Evolutionary conservation across 2,329 filamentous ascomycete genomes (phyloP).

Genomic region (Penicillium italicum): DNA sequence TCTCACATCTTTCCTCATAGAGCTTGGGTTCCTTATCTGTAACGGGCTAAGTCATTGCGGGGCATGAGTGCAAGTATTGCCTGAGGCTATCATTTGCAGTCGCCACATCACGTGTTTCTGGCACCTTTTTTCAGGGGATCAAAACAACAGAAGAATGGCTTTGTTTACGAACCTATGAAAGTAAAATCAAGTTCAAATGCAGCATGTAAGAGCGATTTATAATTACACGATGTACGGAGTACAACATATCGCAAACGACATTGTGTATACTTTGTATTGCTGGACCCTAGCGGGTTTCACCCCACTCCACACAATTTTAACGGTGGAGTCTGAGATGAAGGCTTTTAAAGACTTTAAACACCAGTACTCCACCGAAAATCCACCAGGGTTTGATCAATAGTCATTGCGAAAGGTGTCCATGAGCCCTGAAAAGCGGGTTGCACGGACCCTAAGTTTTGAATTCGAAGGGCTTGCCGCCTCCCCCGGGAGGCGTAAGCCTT

Average conservation of each 20-base stretch:
- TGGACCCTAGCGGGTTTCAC: not conserved
- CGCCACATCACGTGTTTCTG: not conserved
- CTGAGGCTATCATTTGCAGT: not conserved
- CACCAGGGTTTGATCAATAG: not conserved
- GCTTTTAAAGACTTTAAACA: not conserved
- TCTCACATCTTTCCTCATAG: not conserved
- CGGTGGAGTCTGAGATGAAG: constrained; percentile 1
- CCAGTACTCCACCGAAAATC: constrained; percentile 1
- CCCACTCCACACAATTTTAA: constrained; percentile 1
- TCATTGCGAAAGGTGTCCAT: too few relatives aligned
- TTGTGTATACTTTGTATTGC: not conserved
- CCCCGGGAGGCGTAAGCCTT: too few relatives aligned
- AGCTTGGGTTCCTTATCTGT: not conserved
- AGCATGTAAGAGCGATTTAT: not conserved
- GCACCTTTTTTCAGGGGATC: not conserved
- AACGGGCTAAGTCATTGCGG: not conserved
- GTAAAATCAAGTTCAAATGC: not conserved
- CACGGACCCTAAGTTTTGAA: too few relatives aligned
- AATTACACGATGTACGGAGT: too few relatives aligned
- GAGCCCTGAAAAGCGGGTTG: too few relatives aligned
- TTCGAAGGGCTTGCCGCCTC: too few relatives aligned
- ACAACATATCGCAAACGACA: not conserved
- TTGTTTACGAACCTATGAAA: too few relatives aligned
- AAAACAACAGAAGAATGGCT: not conserved
- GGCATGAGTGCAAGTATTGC: not conserved